Evolutionary conservation across 768 basidiomycete genomes (phyloP).

Genomic region (Russula griseocarnosa): DNA sequence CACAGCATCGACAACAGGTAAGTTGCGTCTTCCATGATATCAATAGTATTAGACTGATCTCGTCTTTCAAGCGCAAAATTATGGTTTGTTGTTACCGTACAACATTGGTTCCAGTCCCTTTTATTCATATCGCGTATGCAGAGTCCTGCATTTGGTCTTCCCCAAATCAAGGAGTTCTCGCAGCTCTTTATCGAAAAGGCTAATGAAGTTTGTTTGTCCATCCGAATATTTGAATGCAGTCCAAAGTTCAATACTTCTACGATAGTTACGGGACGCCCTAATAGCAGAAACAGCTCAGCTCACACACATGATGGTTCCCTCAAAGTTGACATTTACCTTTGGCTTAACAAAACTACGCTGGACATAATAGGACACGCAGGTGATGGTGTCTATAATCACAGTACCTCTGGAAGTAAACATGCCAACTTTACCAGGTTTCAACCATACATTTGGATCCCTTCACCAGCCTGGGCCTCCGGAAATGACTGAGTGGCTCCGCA

Average conservation of each 20-base stretch:
- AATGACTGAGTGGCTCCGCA: conserved; percentile 18
- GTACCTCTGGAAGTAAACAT: background rate
- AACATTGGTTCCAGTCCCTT: background rate
- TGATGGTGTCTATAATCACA: background rate
- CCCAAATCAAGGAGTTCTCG: conserved; percentile 17
- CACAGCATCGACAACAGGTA: conserved; percentile 22
- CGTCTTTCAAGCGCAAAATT: conserved; percentile 15
- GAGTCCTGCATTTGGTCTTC: conserved; percentile 24
- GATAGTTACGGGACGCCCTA: conserved; percentile 18
- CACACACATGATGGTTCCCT: conserved; percentile 9
- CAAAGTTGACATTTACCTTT: conserved; percentile 7
- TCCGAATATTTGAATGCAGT: background rate
- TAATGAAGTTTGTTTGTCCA: conserved; percentile 16
- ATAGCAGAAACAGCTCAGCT: background rate
- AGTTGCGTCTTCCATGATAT: background rate
- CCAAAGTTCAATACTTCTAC: background rate
- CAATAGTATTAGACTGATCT: background rate
- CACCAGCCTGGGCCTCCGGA: conserved; percentile 3
- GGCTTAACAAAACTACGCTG: conserved; percentile 23
- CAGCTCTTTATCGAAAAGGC: conserved; percentile 23
- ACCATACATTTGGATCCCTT: conserved; percentile 20
- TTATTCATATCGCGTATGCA: conserved; percentile 6
- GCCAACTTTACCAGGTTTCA: conserved; percentile 12
- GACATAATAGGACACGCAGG: conserved; percentile 24
- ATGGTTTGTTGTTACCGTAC: conserved; percentile 10